Conservation (phyloP, 352 stramenopile genomes). For the Phytophthora quininea region DNA sequence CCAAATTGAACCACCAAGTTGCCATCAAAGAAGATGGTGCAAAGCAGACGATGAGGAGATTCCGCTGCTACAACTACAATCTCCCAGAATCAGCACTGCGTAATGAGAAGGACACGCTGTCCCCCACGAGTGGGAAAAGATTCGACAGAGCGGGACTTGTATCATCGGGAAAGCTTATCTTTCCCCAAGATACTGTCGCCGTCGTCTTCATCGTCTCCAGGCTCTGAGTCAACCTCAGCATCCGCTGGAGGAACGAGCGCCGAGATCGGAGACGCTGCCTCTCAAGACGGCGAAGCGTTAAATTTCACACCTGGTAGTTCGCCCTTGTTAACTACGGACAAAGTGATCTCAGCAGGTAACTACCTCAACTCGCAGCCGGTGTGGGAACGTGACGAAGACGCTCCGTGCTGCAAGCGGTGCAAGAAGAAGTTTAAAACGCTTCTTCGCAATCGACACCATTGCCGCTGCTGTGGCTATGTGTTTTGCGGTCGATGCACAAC, state of each 20-base stretch:
- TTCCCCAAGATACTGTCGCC: conserved; percentile 46
- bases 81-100: conserved; percentile 58
- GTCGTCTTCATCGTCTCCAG: conserved; percentile 39
- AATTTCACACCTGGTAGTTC: conserved; percentile 69
- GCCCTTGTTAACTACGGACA: conserved; percentile 64
- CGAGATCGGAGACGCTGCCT: conserved; percentile 28
- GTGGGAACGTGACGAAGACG: conserved; percentile 85
- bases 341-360: conserved; percentile 66
- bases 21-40: conserved; percentile 63
- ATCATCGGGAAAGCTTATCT: conserved; percentile 24
- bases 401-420: conserved; percentile 85
- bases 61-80: conserved; percentile 88
- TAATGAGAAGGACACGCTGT: conserved; percentile 55
- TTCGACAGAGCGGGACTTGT: conserved; percentile 22
- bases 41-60: conserved; percentile 62
- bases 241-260: conserved; percentile 26
- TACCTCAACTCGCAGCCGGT: conserved; percentile 82
- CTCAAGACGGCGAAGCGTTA: conserved; percentile 26
- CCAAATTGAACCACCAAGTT: conserved; percentile 71
- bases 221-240: conserved; percentile 33
- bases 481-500: conserved; percentile 83
- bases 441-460: conserved; percentile 82
- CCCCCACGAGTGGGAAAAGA: conserved; percentile 41
- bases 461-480: conserved; percentile 85
- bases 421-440: conserved; percentile 92